These are phyloP conservation scores for Rhizophagus clarus DNA, from an alignment of 192 early-diverging fungal species.

Conservation along the genomic window DNA sequence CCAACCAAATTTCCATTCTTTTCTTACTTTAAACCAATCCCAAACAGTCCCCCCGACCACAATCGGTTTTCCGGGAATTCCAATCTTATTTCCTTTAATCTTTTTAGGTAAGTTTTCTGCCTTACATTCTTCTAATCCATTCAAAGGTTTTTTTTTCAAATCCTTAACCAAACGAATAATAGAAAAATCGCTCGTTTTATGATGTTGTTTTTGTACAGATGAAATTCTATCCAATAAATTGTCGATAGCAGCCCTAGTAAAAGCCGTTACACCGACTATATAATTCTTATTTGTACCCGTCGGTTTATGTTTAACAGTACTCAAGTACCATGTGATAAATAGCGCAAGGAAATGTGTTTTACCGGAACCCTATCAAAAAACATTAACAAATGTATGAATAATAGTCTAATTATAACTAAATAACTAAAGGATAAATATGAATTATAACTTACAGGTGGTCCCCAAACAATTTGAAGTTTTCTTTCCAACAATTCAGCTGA, in stretches of 20 bases:
- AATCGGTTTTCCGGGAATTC: conserved; percentile 27
- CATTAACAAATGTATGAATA: background rate
- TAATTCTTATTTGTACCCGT: conserved; percentile 37
- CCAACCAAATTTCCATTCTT: background rate
- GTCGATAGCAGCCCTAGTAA: conserved; percentile 50
- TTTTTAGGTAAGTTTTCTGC: conserved; percentile 16
- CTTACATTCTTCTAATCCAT: conserved; percentile 22
- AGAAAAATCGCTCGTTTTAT: conserved; percentile 33
- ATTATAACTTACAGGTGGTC: conserved; percentile 45
- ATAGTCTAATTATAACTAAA: background rate
- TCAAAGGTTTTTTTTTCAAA: background rate
- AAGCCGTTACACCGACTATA: conserved; percentile 53
- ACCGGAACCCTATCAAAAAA: conserved; percentile 47
- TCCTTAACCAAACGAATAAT: conserved; percentile 38
- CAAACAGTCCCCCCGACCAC: conserved; percentile 45
- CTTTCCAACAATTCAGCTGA: conserved; percentile 38
- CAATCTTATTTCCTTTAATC: conserved; percentile 4
- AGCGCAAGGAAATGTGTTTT: conserved; percentile 56
- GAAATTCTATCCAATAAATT: conserved; percentile 44
- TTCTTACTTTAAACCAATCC: conserved; percentile 44
- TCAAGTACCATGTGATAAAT: conserved; percentile 42
- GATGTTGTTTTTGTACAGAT: conserved; percentile 29
- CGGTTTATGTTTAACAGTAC: conserved; percentile 34
- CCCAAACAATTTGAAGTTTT: conserved; percentile 52
- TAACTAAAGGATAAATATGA: too few relatives aligned